Percentiles rank a stretch among this genome's conserved stretches.
Evolutionary conservation across 1,284 basidiomycete species (phyloP).

Genomic region (Gymnopus androsaceus): DNA sequence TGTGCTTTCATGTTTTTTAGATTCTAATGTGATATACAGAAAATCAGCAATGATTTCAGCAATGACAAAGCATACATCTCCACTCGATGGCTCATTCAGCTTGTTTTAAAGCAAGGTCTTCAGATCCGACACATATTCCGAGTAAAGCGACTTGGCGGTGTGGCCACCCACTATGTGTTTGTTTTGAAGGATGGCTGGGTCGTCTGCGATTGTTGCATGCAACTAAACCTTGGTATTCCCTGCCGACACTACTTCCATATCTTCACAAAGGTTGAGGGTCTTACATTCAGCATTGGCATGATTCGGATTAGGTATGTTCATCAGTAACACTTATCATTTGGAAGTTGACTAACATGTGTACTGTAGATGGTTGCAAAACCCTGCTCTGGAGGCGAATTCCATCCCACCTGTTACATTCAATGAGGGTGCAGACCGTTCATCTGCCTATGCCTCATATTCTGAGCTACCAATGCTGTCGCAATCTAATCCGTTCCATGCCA

Average conservation of each 20-base stretch:
- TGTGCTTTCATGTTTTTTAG: neutral
- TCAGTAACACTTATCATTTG: neutral
- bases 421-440: neutral
- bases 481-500: neutral
- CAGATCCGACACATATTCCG: neutral
- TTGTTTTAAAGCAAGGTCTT: neutral
- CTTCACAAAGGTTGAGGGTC: constrained; percentile 6
- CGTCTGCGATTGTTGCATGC: constrained; percentile 18
- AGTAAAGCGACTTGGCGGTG: neutral
- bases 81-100: neutral
- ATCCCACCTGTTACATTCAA: constrained; percentile 7
- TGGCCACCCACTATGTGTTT: constrained; percentile 3
- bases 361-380: constrained; percentile 6
- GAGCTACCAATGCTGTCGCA: neutral
- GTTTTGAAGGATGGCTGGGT: constrained; percentile 11
- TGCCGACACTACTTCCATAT: constrained; percentile 16
- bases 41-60: neutral
- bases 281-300: constrained; percentile 10
- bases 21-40: neutral
- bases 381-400: neutral
- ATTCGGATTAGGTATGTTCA: constrained; percentile 2
- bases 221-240: constrained; percentile 12
- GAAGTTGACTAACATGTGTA: neutral
- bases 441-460: neutral
- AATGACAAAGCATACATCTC: constrained; percentile 8